Percentiles rank a stretch among this genome's conserved stretches.
Evolutionary conservation across 225 moss, liverwort and hornwort species (phyloP).

Genomic region (Marchantia paleacea): DNA sequence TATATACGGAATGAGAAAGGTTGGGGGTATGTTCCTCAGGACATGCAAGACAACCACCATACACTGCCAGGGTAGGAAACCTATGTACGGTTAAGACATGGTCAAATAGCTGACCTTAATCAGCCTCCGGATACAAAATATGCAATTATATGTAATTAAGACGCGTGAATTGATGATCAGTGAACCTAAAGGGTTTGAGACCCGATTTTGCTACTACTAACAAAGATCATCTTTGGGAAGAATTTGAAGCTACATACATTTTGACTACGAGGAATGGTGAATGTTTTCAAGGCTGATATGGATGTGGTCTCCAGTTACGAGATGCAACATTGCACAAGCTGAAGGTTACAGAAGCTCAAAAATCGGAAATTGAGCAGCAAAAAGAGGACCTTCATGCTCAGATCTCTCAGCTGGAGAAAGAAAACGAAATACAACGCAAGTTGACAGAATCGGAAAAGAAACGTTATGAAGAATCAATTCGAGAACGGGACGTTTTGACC

Average conservation of each 20-base stretch:
- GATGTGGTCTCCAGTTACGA: slow-evolving; percentile 31
- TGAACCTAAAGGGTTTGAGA: too few species aligned
- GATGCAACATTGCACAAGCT: slow-evolving; percentile 46
- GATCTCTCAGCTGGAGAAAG: slow-evolving; percentile 43
- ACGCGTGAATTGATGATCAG: too few species aligned
- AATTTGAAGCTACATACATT: background rate
- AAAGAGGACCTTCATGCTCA: slow-evolving; percentile 34
- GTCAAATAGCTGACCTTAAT: too few species aligned
- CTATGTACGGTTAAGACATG: too few species aligned
- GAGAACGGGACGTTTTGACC: slow-evolving; percentile 56
- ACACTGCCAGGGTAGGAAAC: too few species aligned
- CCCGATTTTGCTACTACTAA: too few species aligned
- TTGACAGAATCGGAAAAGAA: slow-evolving; percentile 52
- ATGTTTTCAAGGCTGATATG: background rate
- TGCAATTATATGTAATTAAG: too few species aligned
- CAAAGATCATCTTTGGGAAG: too few species aligned
- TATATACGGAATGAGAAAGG: too few species aligned
- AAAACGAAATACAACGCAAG: slow-evolving; percentile 53
- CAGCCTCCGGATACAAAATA: too few species aligned
- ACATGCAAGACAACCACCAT: too few species aligned
- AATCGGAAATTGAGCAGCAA: slow-evolving; percentile 32
- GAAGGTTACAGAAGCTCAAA: slow-evolving; percentile 38
- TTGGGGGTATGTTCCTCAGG: too few species aligned
- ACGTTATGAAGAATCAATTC: slow-evolving; percentile 45
- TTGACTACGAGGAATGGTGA: background rate